Evolutionary conservation across 192 early-diverging fungal species (phyloP).

Genomic region (Backusella morwellensis): DNA sequence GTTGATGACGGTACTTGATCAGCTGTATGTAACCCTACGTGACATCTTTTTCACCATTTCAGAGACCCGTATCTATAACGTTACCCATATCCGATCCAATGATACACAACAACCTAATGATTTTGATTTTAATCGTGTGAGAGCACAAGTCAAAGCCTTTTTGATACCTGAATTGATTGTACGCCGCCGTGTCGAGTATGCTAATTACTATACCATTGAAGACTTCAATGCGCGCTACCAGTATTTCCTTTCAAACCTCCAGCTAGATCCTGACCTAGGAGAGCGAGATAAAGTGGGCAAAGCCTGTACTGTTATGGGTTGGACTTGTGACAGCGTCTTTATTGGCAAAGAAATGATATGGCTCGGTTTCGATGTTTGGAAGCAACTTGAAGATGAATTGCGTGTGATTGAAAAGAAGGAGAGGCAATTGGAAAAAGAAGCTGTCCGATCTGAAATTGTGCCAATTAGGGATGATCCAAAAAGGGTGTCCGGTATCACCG

Average conservation of each 20-base stretch:
- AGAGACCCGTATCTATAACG: constrained; percentile 77
- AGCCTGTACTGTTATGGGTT: constrained; percentile 41
- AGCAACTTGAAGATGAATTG: constrained; percentile 59
- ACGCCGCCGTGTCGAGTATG: constrained; percentile 73
- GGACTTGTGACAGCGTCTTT: constrained; percentile 46
- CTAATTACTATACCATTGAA: constrained; percentile 62
- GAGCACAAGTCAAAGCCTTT: constrained; percentile 65
- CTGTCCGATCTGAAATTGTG: not conserved
- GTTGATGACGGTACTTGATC: constrained; percentile 52
- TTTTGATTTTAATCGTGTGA: constrained; percentile 63
- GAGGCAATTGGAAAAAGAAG: constrained; percentile 36
- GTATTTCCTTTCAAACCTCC: constrained; percentile 2
- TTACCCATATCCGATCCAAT: constrained; percentile 80
- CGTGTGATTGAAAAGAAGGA: constrained; percentile 61
- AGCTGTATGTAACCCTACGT: constrained; percentile 65
- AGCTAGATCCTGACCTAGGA: constrained; percentile 21
- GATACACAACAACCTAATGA: constrained; percentile 44
- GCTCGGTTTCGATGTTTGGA: constrained; percentile 64
- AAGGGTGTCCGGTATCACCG: not conserved
- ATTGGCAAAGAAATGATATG: constrained; percentile 61
- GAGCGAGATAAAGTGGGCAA: constrained; percentile 35
- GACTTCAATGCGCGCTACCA: constrained; percentile 74
- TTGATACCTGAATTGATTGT: constrained; percentile 70
- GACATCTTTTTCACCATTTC: constrained; percentile 78
- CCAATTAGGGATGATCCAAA: not conserved